Evolutionary conservation across 179 eudicot species (phyloP).

Genomic region (Nepenthes alata): DNA sequence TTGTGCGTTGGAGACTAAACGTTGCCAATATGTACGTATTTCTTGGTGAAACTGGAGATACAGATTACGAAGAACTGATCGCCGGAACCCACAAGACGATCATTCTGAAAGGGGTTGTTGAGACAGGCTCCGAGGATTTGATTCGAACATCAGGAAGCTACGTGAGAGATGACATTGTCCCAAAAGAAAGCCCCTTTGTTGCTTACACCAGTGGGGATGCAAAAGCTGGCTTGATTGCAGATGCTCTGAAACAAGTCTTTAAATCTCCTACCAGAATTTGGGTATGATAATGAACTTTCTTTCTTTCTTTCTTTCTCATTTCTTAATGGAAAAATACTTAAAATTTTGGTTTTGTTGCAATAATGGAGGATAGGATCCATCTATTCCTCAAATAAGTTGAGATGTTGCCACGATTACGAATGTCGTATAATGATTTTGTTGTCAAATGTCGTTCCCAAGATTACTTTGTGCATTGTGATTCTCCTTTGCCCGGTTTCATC

Average conservation of each 20-base stretch:
- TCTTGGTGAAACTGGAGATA: conserved; percentile 71
- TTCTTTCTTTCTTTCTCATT: too few species aligned
- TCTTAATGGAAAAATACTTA: too few species aligned
- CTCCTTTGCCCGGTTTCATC: too few species aligned
- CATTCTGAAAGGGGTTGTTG: conserved; percentile 45
- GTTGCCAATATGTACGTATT: conserved; percentile 65
- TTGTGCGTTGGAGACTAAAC: conserved; percentile 63
- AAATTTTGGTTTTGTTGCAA: too few species aligned
- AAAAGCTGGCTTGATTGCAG: conserved; percentile 37
- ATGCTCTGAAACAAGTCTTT: conserved; percentile 34
- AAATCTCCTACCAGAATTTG: conserved; percentile 13
- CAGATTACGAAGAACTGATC: conserved; percentile 60
- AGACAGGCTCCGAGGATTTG: conserved; percentile 49
- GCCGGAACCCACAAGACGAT: conserved; percentile 61
- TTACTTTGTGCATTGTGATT: too few species aligned
- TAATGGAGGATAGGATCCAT: too few species aligned
- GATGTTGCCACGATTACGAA: too few species aligned
- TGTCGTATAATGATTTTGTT: too few species aligned
- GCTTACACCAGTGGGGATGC: conserved; percentile 19
- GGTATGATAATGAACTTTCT: too few species aligned
- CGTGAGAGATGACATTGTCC: conserved; percentile 46
- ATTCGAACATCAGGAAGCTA: conserved; percentile 50
- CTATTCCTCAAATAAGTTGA: too few species aligned
- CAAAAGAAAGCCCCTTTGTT: conserved; percentile 40
- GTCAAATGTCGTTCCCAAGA: too few species aligned